Evolutionary conservation across 495 filamentous ascomycete genomes (phyloP).

Genomic region (Baudoinia panamericana): DNA sequence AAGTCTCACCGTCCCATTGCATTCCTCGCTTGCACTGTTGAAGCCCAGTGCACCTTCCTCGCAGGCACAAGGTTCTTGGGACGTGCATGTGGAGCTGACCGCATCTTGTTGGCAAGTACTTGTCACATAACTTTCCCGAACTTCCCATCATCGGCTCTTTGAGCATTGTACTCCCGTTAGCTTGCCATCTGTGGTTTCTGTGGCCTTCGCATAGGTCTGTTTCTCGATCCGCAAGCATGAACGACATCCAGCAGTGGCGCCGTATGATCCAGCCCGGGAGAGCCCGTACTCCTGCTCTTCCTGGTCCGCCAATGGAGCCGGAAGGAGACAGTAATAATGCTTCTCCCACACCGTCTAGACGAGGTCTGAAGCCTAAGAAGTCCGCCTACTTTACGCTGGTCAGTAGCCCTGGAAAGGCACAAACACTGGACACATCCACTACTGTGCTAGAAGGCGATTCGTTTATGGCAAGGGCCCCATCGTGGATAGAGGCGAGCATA

Average conservation of each 20-base stretch:
- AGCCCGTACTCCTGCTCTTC: conserved; percentile 10
- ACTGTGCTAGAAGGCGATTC: background rate
- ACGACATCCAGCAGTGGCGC: conserved; percentile 22
- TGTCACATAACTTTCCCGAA: background rate
- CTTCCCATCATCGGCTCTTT: background rate
- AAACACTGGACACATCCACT: background rate
- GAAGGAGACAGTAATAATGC: conserved; percentile 16
- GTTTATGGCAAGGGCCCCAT: conserved; percentile 1
- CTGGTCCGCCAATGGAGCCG: too few species aligned
- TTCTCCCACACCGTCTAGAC: conserved; percentile 16
- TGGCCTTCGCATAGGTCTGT: too few species aligned
- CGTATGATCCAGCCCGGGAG: conserved; percentile 17
- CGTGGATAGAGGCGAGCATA: conserved; percentile 14
- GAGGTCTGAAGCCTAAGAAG: conserved; percentile 21
- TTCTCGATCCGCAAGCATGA: conserved; percentile 10
- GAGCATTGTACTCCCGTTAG: too few species aligned
- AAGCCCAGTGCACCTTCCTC: too few species aligned
- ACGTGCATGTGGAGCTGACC: too few species aligned
- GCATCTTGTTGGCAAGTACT: too few species aligned
- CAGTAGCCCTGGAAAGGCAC: conserved; percentile 8
- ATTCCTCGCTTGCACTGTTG: too few species aligned
- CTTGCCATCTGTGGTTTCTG: too few species aligned
- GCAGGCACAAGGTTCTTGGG: too few species aligned
- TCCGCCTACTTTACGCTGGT: conserved; percentile 20
- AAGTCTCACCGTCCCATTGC: too few species aligned